Evolutionary conservation across 208 protist species (phyloP), one percentile per base, ranked within the genome.

Genomic region (Trypanosoma lewisi): DNA sequence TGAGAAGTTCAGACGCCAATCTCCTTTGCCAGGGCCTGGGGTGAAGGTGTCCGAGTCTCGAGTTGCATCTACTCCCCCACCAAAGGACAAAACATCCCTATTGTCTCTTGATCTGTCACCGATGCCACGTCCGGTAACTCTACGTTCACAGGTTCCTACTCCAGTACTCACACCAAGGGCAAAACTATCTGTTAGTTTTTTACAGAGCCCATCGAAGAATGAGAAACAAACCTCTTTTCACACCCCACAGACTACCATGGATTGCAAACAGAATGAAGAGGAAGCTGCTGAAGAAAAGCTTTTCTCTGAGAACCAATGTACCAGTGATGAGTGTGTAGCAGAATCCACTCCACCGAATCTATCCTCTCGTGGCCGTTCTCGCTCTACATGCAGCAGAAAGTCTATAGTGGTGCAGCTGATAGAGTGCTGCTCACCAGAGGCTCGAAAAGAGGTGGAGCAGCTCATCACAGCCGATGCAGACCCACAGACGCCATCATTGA

Each of bases 91-190:
- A 14, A 39, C 19, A 3, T 5, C 23, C 4, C 7, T 53, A 14
- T 21, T 60, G 17, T 45, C 12, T 34, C 30, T 25, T 60, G 61
- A 63, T 16, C 47, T 53, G 25, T 87, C 82, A 11, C 77, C 79
- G 17, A 63, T 89, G 25, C 85, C 85, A 14, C 79, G 79, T 2
- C 85, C 85, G 2, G 85, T 92, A 2, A 74, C 85, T 17, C 70
- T 92, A 44, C 69, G 68, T 36, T 87, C 85, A 6, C 82, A 85
- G 47, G 68, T 88, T 6, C 19, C n/a, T 44, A 16, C 45, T 68
- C 30, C 42, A 54, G 16, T 49, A 62, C 37, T 21, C 0, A 39
- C n/a, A 34, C 25, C 12, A 8, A 30, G 19, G n/a, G 16, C 2
- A 56, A 33, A 45, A 42, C 27, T n/a, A 9, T 56, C 49, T 30